phyloP scores from a whole-genome alignment of 179 eudicot genomes.

The Spinacia oleracea region DNA sequence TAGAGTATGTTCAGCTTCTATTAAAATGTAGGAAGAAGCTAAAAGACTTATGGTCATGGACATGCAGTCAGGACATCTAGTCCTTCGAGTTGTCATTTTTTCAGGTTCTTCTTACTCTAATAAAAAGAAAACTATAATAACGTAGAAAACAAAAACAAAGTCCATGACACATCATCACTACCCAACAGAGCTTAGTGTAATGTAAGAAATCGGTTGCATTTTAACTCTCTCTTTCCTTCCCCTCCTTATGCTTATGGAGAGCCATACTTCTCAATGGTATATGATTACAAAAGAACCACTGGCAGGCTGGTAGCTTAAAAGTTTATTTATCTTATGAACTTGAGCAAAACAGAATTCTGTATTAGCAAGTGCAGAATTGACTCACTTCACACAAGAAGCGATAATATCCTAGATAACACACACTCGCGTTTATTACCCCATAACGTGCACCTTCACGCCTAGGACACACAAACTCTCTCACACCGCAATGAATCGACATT shows the following conservation, averaged over 20 bases:
- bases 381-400: not conserved
- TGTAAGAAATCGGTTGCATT: not conserved
- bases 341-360: not conserved
- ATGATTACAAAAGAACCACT: not conserved
- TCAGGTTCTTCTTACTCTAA: not conserved
- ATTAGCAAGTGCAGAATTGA: not conserved
- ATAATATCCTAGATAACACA: not conserved
- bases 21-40: no score
- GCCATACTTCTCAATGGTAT: not conserved
- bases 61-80: not conserved
- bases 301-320: not conserved
- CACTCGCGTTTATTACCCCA: not conserved
- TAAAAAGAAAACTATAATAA: not conserved
- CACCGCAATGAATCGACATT: no score
- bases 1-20: not conserved
- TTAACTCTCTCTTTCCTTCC: not conserved
- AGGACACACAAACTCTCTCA: no score
- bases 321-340: not conserved
- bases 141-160: not conserved
- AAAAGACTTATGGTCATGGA: no score
- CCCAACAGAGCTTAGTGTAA: not conserved
- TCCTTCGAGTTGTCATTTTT: not conserved
- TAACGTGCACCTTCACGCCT: not conserved
- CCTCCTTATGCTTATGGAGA: not conserved
- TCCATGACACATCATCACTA: not conserved